Conservation (phyloP, 306 rosid species). For the Lathyrus oleraceus region DNA sequence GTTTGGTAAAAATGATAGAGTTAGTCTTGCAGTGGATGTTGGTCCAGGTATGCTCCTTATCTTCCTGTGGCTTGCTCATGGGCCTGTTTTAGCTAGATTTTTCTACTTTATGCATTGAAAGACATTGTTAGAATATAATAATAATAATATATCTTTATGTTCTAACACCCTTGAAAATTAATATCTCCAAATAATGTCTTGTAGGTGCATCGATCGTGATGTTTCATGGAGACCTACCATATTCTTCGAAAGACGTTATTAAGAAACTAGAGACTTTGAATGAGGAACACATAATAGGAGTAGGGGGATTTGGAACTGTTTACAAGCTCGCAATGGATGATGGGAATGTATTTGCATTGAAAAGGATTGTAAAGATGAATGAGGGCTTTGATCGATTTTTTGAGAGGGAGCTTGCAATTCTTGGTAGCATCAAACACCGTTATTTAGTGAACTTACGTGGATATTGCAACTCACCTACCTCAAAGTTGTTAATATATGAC, state of each 20-base stretch:
- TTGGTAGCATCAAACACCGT: conserved; percentile 96
- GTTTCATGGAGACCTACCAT: conserved; percentile 99
- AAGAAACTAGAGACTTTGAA: conserved; percentile 91
- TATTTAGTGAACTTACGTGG: conserved; percentile 97
- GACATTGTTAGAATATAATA: background rate
- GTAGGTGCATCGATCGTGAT: conserved; percentile 93
- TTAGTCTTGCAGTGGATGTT: conserved; percentile 75
- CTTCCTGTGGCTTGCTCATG: conserved; percentile 35
- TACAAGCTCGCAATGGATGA: conserved; percentile 99
- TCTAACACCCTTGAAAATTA: conserved; percentile 28
- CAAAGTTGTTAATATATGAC: conserved; percentile 93
- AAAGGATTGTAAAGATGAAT: conserved; percentile 83
- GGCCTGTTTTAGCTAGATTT: conserved; percentile 25
- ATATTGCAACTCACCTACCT: conserved; percentile 95
- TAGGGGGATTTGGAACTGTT: conserved; percentile 92
- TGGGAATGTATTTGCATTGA: conserved; percentile 90
- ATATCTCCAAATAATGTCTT: conserved; percentile 35
- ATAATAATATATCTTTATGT: background rate
- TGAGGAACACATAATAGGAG: conserved; percentile 89
- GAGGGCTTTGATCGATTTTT: conserved; percentile 97
- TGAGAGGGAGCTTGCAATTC: conserved; percentile 97
- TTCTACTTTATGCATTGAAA: conserved; percentile 21
- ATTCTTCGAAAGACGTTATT: conserved; percentile 91
- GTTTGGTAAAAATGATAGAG: conserved; percentile 75
- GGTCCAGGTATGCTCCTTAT: conserved; percentile 69